Evolutionary conservation across 495 filamentous ascomycete genomes (phyloP).

Genomic region (Aspergillus leporis): DNA sequence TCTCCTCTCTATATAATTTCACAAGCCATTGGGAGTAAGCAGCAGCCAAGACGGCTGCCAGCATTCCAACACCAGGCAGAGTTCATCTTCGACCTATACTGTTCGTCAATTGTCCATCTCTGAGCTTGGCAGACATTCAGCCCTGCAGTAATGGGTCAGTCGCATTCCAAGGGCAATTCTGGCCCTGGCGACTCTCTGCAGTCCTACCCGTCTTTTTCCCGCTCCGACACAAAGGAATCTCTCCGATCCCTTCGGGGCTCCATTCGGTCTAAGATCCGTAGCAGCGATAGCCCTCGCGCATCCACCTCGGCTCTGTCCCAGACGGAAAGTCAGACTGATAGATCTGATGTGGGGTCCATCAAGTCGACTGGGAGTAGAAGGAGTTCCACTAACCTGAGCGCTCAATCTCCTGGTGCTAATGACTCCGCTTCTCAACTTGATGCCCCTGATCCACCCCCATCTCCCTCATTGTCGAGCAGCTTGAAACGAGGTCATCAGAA

Average conservation of each 20-base stretch:
- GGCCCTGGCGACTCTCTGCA: conserved; percentile 60
- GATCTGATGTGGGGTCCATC: conserved; percentile 72
- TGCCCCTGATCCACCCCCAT: conserved; percentile 78
- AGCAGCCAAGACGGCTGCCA: conserved; percentile 32
- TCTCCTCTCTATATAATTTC: conserved; percentile 26
- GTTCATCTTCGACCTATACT: conserved; percentile 29
- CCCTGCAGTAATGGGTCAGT: conserved; percentile 78
- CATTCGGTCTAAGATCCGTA: conserved; percentile 73
- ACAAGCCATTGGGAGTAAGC: conserved; percentile 15
- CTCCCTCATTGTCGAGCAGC: conserved; percentile 79
- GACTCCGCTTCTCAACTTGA: conserved; percentile 41
- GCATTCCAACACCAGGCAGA: conserved; percentile 38
- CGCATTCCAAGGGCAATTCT: conserved; percentile 76
- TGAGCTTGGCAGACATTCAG: conserved; percentile 40
- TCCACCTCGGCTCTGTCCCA: conserved; percentile 65
- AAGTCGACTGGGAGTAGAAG: conserved; percentile 62
- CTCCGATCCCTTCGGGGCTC: conserved; percentile 77
- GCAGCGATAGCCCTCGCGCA: conserved; percentile 70
- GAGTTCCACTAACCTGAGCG: conserved; percentile 39
- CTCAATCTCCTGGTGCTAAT: conserved; percentile 38
- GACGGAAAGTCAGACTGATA: conserved; percentile 60
- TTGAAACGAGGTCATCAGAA: conserved; percentile 75
- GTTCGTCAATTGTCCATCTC: conserved; percentile 27
- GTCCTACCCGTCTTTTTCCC: conserved; percentile 87
- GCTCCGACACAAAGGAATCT: conserved; percentile 94